Evolutionary conservation across 177 flowering plant genomes (phyloP).

Genomic region (Telopea speciosissima): DNA sequence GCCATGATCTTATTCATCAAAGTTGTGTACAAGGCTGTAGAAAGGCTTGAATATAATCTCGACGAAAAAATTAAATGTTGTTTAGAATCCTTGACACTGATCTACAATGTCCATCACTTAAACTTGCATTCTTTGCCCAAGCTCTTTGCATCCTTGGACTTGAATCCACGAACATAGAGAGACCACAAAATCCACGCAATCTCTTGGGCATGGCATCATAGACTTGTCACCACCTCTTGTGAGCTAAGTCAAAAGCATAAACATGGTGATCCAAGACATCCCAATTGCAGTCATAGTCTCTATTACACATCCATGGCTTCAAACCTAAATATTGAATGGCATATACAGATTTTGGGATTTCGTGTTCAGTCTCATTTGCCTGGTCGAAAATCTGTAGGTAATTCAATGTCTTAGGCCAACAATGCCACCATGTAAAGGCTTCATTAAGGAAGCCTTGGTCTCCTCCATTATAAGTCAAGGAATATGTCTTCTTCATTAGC

Average conservation of each 20-base stretch:
- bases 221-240: constrained; percentile 69
- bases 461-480: constrained; percentile 72
- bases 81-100: constrained; percentile 41
- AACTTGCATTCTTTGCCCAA: constrained; percentile 47
- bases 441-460: constrained; percentile 91
- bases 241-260: constrained; percentile 79
- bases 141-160: constrained; percentile 48
- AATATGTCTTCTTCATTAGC: constrained; percentile 56
- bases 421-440: constrained; percentile 89
- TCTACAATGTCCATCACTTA: constrained; percentile 63
- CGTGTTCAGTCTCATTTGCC: constrained; percentile 33
- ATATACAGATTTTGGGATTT: constrained; percentile 32
- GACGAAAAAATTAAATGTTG: too few relatives aligned
- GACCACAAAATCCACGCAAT: constrained; percentile 50
- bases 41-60: too few relatives aligned
- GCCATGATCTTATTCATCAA: too few relatives aligned
- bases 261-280: constrained; percentile 44
- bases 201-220: constrained; percentile 64
- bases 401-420: constrained; percentile 59
- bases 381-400: constrained; percentile 50
- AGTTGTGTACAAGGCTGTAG: too few relatives aligned
- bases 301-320: constrained; percentile 82
- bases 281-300: constrained; percentile 93
- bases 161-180: constrained; percentile 42
- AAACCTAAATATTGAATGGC: constrained; percentile 77